Percentiles rank a stretch among this genome's conserved stretches.
phyloP scores from a whole-genome alignment of 345 rosid species.

The Eutrema japonicum region DNA sequence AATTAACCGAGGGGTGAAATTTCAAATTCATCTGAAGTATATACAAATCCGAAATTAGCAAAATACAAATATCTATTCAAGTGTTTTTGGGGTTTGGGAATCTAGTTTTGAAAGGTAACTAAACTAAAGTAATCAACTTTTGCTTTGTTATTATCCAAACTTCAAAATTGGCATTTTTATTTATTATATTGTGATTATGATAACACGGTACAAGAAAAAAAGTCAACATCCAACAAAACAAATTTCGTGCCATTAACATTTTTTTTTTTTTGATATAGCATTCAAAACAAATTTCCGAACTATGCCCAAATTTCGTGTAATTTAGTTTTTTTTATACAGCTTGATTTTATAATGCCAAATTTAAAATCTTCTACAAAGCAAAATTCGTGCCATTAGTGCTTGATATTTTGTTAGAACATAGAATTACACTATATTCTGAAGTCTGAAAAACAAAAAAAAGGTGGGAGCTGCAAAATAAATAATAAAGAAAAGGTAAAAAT shows the following conservation, averaged over 20 bases:
- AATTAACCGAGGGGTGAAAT: conserved; percentile 44
- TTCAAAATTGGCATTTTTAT: conserved; percentile 6
- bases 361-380: too few relatives aligned
- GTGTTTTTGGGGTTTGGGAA: conserved; percentile 19
- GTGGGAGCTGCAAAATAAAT: neutral
- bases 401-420: too few relatives aligned
- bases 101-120: conserved; percentile 30
- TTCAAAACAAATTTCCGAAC: too few relatives aligned
- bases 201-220: neutral
- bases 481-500: neutral
- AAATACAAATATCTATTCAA: conserved; percentile 36
- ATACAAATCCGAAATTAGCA: conserved; percentile 35
- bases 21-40: conserved; percentile 37
- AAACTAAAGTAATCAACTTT: conserved; percentile 29
- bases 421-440: neutral
- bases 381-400: too few relatives aligned
- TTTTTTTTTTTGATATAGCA: too few relatives aligned
- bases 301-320: too few relatives aligned
- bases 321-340: too few relatives aligned
- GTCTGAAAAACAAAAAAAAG: neutral
- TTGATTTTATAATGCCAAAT: too few relatives aligned
- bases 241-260: too few relatives aligned
- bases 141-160: conserved; percentile 36
- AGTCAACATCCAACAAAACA: too few relatives aligned
- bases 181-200: conserved; percentile 6